Percentiles rank a stretch among this genome's conserved stretches.
These are phyloP conservation scores for Wallacemonas sp. DNA, from an alignment of 208 protist species.

Conservation along the genomic window DNA sequence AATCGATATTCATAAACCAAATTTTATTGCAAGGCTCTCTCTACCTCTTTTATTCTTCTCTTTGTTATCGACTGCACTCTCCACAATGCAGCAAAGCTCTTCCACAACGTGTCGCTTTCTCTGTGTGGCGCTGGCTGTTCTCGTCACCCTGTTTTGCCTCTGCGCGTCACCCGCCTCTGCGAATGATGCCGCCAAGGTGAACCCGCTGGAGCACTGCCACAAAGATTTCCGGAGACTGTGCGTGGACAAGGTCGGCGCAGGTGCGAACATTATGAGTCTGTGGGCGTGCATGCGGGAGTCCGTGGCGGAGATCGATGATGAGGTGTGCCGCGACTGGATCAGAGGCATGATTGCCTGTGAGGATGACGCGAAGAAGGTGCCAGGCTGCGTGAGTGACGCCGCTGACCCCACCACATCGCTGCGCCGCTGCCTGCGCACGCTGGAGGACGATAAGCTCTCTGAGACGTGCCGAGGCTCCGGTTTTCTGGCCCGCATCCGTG, in stretches of 20 bases:
- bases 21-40: too few relatives aligned
- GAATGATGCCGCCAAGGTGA: slow-evolving; percentile 15
- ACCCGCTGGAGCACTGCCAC: slow-evolving; percentile 31
- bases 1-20: too few relatives aligned
- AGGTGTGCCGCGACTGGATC: slow-evolving; percentile 32
- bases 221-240: slow-evolving; percentile 34
- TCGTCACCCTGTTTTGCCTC: background rate
- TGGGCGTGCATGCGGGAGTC: slow-evolving; percentile 48
- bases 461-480: slow-evolving; percentile 24
- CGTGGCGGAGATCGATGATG: slow-evolving; percentile 22
- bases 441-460: slow-evolving; percentile 21
- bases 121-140: background rate
- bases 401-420: slow-evolving; percentile 26
- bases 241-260: background rate
- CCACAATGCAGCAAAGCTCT: too few relatives aligned
- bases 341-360: slow-evolving; percentile 35
- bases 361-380: slow-evolving; percentile 27
- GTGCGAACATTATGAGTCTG: slow-evolving; percentile 13
- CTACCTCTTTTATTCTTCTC: too few relatives aligned
- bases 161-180: background rate
- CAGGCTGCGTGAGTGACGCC: slow-evolving; percentile 30
- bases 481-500: slow-evolving; percentile 23
- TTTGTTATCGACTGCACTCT: too few relatives aligned
- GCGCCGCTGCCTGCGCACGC: slow-evolving; percentile 31
- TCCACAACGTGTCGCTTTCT: background rate